Percentiles rank a stretch among this genome's conserved stretches.
These are phyloP conservation scores for Citrus cavaleriei DNA, from an alignment of 345 rosid genomes.

Conservation along the genomic window DNA sequence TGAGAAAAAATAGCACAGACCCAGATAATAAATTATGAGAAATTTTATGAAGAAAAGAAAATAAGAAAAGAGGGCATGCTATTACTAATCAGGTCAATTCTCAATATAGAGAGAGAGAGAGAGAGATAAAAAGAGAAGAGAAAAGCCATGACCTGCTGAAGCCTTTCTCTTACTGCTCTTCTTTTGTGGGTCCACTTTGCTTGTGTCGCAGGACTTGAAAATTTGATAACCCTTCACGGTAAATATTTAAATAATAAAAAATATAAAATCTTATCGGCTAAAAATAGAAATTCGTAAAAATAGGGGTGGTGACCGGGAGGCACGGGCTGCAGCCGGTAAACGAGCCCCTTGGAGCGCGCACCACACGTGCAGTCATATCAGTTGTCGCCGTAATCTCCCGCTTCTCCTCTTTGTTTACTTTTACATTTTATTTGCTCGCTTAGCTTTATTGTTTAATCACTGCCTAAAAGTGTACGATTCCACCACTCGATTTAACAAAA, in stretches of 20 bases:
- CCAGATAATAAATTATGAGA: slow-evolving; percentile 17
- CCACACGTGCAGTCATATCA: slow-evolving; percentile 46
- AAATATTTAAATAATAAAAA: slow-evolving; percentile 22
- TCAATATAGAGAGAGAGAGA: not conserved
- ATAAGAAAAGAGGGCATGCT: slow-evolving; percentile 8
- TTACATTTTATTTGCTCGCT: not conserved
- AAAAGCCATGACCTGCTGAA: slow-evolving; percentile 31
- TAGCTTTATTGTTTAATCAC: not conserved
- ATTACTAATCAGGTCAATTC: slow-evolving; percentile 9
- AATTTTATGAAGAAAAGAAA: slow-evolving; percentile 7
- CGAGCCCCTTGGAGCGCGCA: slow-evolving; percentile 27
- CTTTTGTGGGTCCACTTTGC: slow-evolving; percentile 27
- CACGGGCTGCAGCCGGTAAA: slow-evolving; percentile 41
- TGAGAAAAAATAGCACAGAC: slow-evolving; percentile 19
- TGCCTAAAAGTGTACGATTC: not conserved
- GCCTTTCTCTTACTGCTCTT: slow-evolving; percentile 26
- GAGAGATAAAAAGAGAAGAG: slow-evolving; percentile 16
- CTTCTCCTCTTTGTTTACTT: not conserved
- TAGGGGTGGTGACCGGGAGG: slow-evolving; percentile 25
- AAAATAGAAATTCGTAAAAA: not conserved
- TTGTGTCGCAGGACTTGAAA: not conserved
- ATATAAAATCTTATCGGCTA: not conserved
- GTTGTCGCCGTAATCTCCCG: slow-evolving; percentile 27
- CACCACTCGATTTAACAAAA: slow-evolving; percentile 21
- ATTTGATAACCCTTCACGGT: slow-evolving; percentile 11